Base-by-base conservation (phyloP, 768 basidiomycete genomes). In the Kwoniella dendrophila region DNA sequence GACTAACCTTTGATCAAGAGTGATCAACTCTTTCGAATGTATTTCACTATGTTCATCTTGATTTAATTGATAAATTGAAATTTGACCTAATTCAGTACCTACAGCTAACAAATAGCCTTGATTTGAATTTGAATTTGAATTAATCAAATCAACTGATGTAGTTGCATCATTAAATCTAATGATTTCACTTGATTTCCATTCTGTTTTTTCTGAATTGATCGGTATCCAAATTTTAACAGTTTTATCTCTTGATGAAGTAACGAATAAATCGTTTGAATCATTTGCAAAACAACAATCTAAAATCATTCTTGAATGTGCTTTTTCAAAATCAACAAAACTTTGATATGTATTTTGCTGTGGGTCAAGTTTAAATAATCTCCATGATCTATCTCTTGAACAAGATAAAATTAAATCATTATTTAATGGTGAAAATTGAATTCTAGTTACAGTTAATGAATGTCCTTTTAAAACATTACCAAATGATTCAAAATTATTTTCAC, bases 211-310 rank as follows among this genome's bases (percentile, higher is more conserved):
- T 3, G 74, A 78, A 1, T 78, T 78, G 7, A 68, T 67, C 18
- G 81, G 75, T 44, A 80, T 76, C 96, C 95, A 98, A 11, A 97
- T 82, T 77, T 89, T 95, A 44, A 91, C 94, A 14, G 90, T 91
- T 81, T 95, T 98, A 79, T 99, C 96, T 43, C 96, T 85, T 2
- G 94, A 93, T 1, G 90, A 94, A 2, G 96, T 98, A 11, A 87
- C 93, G 72, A 99, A 99, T 16, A 88, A 72, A 68, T 87, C 86
- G 8, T 33, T 47, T 1, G 38, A 22, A 24, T 40, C 52, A 5
- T 80, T 72, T 1, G 89, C 83, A 92, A 94, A 99, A 14, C 87
- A 85, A 71, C 90, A 90, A 76, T 98, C 96, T 92, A 96, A 94
- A 34, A 99, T 89, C 71, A 99, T 96, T 38, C 96, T 85, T 1